phyloP scores from a whole-genome alignment of 345 rosid genomes.

The Aegle marmelos region DNA sequence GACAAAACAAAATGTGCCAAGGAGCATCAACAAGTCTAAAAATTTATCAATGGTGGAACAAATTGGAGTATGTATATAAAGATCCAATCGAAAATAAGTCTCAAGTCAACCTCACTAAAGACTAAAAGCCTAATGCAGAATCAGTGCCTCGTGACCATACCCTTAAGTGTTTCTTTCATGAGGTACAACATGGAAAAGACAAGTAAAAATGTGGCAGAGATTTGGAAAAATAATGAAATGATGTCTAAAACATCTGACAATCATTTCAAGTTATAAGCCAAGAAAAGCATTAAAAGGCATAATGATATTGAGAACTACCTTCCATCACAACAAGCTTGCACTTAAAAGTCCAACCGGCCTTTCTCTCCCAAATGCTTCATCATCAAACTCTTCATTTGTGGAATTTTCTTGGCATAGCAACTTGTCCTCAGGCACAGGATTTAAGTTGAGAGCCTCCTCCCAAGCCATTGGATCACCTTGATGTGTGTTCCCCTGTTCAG shows the following conservation, averaged over 20 bases:
- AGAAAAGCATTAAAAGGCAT: neutral
- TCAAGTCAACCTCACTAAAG: neutral
- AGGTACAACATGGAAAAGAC: neutral
- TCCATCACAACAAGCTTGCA: conserved; percentile 45
- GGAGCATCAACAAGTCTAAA: neutral
- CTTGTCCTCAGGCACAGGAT: conserved; percentile 52
- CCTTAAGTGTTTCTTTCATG: neutral
- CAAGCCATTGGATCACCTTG: conserved; percentile 55
- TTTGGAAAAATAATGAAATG: neutral
- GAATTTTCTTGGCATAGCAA: conserved; percentile 86
- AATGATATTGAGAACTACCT: conserved; percentile 43
- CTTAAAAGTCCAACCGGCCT: conserved; percentile 46
- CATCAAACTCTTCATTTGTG: conserved; percentile 81
- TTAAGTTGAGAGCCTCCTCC: conserved; percentile 50
- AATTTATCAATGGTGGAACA: neutral
- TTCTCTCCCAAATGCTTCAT: conserved; percentile 57
- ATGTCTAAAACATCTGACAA: neutral
- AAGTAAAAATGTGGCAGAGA: neutral
- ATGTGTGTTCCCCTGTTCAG: conserved; percentile 32
- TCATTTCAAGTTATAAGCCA: neutral
- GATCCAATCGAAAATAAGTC: too few relatives aligned
- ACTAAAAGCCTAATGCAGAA: neutral
- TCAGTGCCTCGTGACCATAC: neutral
- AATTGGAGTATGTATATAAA: neutral
- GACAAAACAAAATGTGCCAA: neutral